Base-by-base conservation (phyloP, 345 rosid species). In the Bruguiera sexangula region DNA sequence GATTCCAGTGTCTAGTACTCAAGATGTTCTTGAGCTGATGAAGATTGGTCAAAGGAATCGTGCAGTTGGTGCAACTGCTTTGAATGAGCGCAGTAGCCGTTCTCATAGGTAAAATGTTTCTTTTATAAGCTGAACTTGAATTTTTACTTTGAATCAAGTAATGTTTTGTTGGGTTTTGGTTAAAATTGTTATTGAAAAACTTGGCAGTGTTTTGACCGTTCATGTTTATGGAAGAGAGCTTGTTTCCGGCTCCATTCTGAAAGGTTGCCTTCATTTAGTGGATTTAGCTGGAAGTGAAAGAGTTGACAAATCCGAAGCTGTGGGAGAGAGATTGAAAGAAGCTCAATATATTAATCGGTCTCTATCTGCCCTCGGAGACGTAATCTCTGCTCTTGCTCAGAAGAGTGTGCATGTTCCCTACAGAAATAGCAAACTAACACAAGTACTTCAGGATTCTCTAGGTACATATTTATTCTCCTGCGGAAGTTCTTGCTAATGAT, bases 281-380 rank as follows among this genome's bases (percentile, higher is more conserved):
- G 99, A 95, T 82, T 85, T 95, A 70, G 99, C 99, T 67, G 99
- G 99, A 65, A 95, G 98, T 66, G 99, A 95, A 80, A 88, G 99
- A 81, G 99, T 92, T 18, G 98, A 92, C 62, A 92, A 92, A 81
- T 95, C 98, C 0, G 99, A 95, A 84, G 98, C 98, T 19, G 92
- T 85, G 3, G 99, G 99, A 1, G 99, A 95, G 52, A 88, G 99
- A 81, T 79, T 95, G 76, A 95, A 93, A 82, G 99, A 95, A 86
- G 97, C 99, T 70, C 99, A 95, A 67, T 89, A 95, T 64, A 95
- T 95, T 55, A 95, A 95, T 62, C 84, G 89, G 72, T 95, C 99
- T 2, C 89, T 95, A 29, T 95, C 99, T 11, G 98, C 99, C 0
- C 83, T 95, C 16, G 98, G 99, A 66, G 99, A 95, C 78, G 99